These are phyloP conservation scores for Trypanosoma conorhini DNA, from an alignment of 208 protist species.

Conservation along the genomic window DNA sequence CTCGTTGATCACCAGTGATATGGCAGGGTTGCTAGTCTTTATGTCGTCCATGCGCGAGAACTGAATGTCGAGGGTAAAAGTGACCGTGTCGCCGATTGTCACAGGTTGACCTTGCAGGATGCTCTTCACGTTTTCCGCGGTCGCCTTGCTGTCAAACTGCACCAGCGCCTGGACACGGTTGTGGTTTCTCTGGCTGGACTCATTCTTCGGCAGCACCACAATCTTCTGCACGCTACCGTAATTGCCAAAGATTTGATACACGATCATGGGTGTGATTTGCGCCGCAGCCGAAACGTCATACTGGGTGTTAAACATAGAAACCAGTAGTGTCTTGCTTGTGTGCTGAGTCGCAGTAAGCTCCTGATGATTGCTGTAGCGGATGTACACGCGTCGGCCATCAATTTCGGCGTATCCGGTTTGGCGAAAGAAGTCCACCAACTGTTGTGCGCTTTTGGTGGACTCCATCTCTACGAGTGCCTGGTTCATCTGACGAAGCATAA, in stretches of 20 bases:
- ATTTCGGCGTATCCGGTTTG: conserved; percentile 88
- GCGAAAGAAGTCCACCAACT: conserved; percentile 90
- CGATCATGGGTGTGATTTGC: conserved; percentile 88
- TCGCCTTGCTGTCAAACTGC: conserved; percentile 81
- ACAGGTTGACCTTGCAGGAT: conserved; percentile 91
- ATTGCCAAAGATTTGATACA: conserved; percentile 90
- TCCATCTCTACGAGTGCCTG: conserved; percentile 94
- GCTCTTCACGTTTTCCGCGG: conserved; percentile 88
- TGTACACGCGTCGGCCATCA: conserved; percentile 90
- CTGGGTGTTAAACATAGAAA: conserved; percentile 94
- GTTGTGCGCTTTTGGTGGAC: conserved; percentile 77
- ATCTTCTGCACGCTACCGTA: conserved; percentile 90
- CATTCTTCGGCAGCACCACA: conserved; percentile 92
- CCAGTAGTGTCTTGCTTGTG: conserved; percentile 83
- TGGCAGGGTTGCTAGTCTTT: conserved; percentile 82
- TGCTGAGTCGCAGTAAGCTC: conserved; percentile 90
- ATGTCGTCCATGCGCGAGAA: conserved; percentile 92
- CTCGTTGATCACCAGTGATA: conserved; percentile 80
- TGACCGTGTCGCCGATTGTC: conserved; percentile 82
- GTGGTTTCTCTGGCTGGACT: conserved; percentile 87
- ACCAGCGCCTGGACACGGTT: conserved; percentile 92
- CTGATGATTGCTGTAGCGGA: conserved; percentile 90
- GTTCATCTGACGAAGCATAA: conserved; percentile 94
- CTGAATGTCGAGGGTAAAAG: conserved; percentile 93
- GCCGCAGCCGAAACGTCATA: conserved; percentile 86